Evolutionary conservation across 164 flowering plant species (phyloP).

Genomic region (Houttuynia cordata): DNA sequence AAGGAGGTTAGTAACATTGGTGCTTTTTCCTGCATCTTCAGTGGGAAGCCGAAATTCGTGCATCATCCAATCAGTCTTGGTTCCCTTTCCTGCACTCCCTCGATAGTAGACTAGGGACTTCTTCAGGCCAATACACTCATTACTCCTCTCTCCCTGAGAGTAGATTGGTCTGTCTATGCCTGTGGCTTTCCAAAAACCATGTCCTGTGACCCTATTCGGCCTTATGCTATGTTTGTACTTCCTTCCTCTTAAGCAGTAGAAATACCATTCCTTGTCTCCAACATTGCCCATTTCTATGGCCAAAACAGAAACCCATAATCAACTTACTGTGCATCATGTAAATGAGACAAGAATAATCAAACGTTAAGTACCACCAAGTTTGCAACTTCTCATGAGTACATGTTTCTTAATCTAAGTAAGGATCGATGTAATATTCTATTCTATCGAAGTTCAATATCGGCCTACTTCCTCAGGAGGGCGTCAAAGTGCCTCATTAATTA

Average conservation of each 20-base stretch:
- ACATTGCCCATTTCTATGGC: conserved; percentile 24
- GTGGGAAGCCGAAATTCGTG: conserved; percentile 88
- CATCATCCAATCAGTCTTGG: conserved; percentile 99
- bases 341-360: neutral
- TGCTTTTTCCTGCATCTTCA: conserved; percentile 1
- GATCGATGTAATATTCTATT: no score
- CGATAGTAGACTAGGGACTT: conserved; percentile 83
- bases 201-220: conserved; percentile 87
- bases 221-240: conserved; percentile 85
- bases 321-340: no score
- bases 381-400: neutral
- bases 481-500: no score
- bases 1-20: neutral
- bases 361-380: neutral
- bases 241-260: conserved; percentile 83
- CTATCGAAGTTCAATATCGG: no score
- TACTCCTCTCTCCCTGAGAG: conserved; percentile 20
- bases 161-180: conserved; percentile 77
- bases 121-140: conserved; percentile 64
- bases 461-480: no score
- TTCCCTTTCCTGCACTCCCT: conserved; percentile 90
- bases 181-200: conserved; percentile 98
- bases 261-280: conserved; percentile 68
- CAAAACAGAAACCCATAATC: neutral
- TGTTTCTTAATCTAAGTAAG: neutral